A percentile compares a stretch with the other conserved stretches of the same genome.
These are phyloP conservation scores for Ogataea dorogensis DNA, from an alignment of 805 yeast genomes.

Conservation along the genomic window DNA sequence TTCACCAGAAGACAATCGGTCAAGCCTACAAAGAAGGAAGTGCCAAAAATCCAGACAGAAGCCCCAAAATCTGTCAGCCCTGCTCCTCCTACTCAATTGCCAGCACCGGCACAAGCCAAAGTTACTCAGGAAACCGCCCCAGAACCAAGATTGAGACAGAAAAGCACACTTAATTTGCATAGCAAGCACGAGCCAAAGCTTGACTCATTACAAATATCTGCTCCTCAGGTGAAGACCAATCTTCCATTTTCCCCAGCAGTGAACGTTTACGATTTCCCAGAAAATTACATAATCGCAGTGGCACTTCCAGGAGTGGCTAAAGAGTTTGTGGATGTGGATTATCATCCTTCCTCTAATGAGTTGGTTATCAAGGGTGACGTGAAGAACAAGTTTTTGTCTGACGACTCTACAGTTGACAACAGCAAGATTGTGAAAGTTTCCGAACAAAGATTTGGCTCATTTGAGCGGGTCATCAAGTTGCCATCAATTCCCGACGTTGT, in stretches of 20 bases:
- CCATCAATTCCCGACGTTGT: constrained; percentile 52
- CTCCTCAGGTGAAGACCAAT: constrained; percentile 40
- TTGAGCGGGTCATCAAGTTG: constrained; percentile 56
- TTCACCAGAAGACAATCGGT: constrained; percentile 15
- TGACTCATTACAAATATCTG: constrained; percentile 45
- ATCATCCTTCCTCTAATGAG: constrained; percentile 57
- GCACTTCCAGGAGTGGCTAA: constrained; percentile 61
- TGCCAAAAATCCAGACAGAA: neutral
- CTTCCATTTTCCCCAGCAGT: constrained; percentile 58
- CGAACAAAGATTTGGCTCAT: constrained; percentile 56
- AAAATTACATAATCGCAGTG: constrained; percentile 45
- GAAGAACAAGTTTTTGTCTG: constrained; percentile 38
- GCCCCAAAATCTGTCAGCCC: neutral
- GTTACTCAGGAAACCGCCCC: constrained; percentile 1
- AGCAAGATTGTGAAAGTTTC: constrained; percentile 41
- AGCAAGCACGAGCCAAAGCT: constrained; percentile 23
- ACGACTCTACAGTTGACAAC: constrained; percentile 32
- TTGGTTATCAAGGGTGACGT: constrained; percentile 50
- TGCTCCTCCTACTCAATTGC: neutral
- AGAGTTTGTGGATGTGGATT: constrained; percentile 52
- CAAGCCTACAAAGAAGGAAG: constrained; percentile 10
- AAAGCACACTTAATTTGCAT: constrained; percentile 20
- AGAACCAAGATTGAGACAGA: constrained; percentile 14
- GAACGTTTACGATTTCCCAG: constrained; percentile 52
- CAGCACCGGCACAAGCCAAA: neutral